Conservation (phyloP, 495 filamentous ascomycete species). For the Lophiotrema nucula region DNA sequence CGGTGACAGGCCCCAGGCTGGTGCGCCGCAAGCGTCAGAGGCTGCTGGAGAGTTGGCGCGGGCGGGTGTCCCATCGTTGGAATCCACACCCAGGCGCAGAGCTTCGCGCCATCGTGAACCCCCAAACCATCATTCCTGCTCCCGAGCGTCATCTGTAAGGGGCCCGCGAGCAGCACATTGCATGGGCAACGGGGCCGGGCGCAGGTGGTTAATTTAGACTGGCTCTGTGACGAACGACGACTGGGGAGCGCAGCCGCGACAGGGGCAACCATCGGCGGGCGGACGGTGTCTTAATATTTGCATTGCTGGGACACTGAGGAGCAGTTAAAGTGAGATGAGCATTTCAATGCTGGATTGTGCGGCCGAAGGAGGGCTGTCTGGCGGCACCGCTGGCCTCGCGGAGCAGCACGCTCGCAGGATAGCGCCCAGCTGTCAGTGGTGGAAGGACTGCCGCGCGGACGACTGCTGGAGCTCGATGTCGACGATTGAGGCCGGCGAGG, state of each 20-base stretch:
- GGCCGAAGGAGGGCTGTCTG: neutral
- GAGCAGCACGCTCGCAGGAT: neutral
- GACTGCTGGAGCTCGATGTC: neutral
- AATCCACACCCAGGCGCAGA: too few relatives aligned
- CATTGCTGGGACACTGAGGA: too few relatives aligned
- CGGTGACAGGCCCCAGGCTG: conserved; percentile 3
- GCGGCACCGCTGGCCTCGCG: neutral
- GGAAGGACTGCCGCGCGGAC: neutral
- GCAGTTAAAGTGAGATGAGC: too few relatives aligned
- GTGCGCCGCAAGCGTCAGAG: conserved; percentile 28
- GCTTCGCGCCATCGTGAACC: conserved; percentile 6
- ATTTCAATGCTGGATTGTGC: neutral
- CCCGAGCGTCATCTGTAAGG: conserved; percentile 25
- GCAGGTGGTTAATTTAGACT: conserved; percentile 17
- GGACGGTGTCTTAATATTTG: too few relatives aligned
- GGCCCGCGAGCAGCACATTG: conserved; percentile 14
- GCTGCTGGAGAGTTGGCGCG: conserved; percentile 10
- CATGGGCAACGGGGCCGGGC: conserved; percentile 12
- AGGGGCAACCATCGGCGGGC: conserved; percentile 4
- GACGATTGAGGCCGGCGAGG: neutral
- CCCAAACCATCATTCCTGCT: neutral
- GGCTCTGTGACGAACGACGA: conserved; percentile 12
- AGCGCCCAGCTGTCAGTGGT: neutral
- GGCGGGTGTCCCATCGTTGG: neutral
- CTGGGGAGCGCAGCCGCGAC: conserved; percentile 15